Conservation (phyloP, 345 rosid species). For the Erucastrum elatum region DNA sequence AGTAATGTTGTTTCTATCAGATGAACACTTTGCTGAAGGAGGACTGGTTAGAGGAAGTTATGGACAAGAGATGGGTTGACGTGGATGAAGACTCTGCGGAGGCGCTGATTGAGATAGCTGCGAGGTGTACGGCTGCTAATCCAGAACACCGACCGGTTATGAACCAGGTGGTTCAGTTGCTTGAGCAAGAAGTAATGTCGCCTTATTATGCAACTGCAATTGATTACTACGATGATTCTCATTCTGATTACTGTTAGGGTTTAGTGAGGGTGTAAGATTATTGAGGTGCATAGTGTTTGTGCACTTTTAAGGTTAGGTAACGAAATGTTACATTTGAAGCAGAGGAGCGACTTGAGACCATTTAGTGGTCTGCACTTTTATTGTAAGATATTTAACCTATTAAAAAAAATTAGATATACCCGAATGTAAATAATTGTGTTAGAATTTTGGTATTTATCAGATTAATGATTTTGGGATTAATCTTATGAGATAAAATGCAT, state of each 20-base stretch:
- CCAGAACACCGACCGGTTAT: constrained; percentile 77
- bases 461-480: background rate
- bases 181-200: constrained; percentile 90
- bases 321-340: background rate
- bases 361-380: background rate
- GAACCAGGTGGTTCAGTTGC: constrained; percentile 86
- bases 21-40: constrained; percentile 79
- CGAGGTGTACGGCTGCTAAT: constrained; percentile 75
- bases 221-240: constrained; percentile 77
- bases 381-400: background rate
- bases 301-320: background rate
- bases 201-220: constrained; percentile 78
- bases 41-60: constrained; percentile 66
- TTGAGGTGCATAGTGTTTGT: constrained; percentile 25
- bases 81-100: constrained; percentile 73
- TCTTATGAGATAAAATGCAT: background rate
- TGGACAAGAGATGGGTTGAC: constrained; percentile 62
- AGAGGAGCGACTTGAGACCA: background rate
- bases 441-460: background rate
- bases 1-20: constrained; percentile 28
- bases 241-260: constrained; percentile 64
- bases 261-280: constrained; percentile 18
- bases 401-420: background rate
- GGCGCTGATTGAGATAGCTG: constrained; percentile 78
- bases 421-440: background rate